These are phyloP conservation scores for Ilex asprella DNA, from an alignment of 257 asterid species.

Conservation along the genomic window DNA sequence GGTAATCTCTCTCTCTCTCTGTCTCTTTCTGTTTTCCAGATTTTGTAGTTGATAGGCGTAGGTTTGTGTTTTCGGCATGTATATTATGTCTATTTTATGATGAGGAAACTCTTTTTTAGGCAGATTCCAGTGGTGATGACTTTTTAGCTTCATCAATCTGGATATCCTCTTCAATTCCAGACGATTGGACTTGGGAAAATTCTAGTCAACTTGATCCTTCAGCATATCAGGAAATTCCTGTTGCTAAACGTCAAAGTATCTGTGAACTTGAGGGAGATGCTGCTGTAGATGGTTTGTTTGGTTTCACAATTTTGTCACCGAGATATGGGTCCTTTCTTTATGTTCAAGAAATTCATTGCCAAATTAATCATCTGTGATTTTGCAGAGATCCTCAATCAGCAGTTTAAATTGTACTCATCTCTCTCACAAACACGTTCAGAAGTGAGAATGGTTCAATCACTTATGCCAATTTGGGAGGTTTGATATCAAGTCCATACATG, in stretches of 20 bases:
- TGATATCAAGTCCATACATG: slow-evolving; percentile 20
- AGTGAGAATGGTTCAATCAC: slow-evolving; percentile 85
- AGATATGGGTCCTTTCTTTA: slow-evolving; percentile 10
- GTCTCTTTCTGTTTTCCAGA: background rate
- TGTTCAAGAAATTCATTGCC: slow-evolving; percentile 10
- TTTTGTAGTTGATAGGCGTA: background rate
- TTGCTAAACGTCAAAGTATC: slow-evolving; percentile 62
- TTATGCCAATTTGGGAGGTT: slow-evolving; percentile 97
- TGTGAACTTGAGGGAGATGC: slow-evolving; percentile 96
- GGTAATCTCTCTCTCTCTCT: slow-evolving; percentile 31
- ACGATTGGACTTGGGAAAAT: slow-evolving; percentile 69
- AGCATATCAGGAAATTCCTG: slow-evolving; percentile 31
- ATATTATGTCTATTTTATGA: slow-evolving; percentile 7
- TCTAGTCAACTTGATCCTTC: slow-evolving; percentile 39
- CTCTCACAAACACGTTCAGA: slow-evolving; percentile 68
- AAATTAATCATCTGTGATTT: slow-evolving; percentile 4
- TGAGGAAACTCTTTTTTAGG: slow-evolving; percentile 43
- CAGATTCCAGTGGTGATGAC: slow-evolving; percentile 39
- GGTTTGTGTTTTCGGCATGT: slow-evolving; percentile 12
- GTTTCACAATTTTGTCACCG: slow-evolving; percentile 12
- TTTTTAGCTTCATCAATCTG: slow-evolving; percentile 40
- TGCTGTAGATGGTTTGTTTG: slow-evolving; percentile 57
- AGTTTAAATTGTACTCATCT: slow-evolving; percentile 43
- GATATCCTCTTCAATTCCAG: slow-evolving; percentile 78
- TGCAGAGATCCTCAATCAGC: slow-evolving; percentile 83